Percentiles rank a stretch among this genome's conserved stretches.
These are phyloP conservation scores for Saccharomycopsis fodiens DNA, from an alignment of 805 yeast genomes.

Conservation along the genomic window DNA sequence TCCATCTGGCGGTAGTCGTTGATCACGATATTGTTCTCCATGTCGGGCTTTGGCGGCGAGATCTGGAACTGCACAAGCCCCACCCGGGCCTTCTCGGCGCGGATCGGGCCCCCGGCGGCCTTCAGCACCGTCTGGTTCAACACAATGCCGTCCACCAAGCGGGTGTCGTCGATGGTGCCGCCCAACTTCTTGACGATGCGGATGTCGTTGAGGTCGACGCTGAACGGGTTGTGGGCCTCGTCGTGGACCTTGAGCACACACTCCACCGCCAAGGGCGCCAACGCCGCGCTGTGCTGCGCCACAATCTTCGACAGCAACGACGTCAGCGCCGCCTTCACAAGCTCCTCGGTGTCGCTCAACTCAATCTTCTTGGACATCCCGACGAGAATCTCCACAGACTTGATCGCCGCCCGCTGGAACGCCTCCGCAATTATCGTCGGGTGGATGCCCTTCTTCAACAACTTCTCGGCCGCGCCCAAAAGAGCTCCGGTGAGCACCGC, in stretches of 20 bases:
- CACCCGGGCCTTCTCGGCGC: slow-evolving; percentile 89
- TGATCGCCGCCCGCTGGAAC: slow-evolving; percentile 79
- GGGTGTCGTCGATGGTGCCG: slow-evolving; percentile 96
- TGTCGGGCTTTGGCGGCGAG: slow-evolving; percentile 94
- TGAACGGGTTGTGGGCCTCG: slow-evolving; percentile 35
- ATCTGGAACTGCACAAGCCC: slow-evolving; percentile 90
- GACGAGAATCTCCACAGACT: slow-evolving; percentile 72
- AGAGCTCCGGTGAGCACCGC: slow-evolving; percentile 93
- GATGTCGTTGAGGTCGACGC: slow-evolving; percentile 80
- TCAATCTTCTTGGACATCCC: slow-evolving; percentile 81
- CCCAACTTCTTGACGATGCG: slow-evolving; percentile 90
- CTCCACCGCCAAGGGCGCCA: slow-evolving; percentile 93
- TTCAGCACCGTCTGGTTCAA: slow-evolving; percentile 86
- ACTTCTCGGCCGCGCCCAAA: slow-evolving; percentile 88
- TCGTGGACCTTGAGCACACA: slow-evolving; percentile 70
- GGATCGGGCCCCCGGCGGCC: slow-evolving; percentile 89
- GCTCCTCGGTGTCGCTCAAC: slow-evolving; percentile 72
- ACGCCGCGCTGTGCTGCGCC: slow-evolving; percentile 75
- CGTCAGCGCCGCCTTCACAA: slow-evolving; percentile 88
- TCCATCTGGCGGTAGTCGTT: slow-evolving; percentile 99
- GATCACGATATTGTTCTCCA: slow-evolving; percentile 96
- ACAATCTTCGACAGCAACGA: slow-evolving; percentile 93
- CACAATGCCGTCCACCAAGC: slow-evolving; percentile 86
- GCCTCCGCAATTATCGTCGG: slow-evolving; percentile 93
- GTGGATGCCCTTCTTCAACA: slow-evolving; percentile 85